These are phyloP conservation scores for Carallia pectinifolia DNA, from an alignment of 345 rosid species.

Conservation along the genomic window DNA sequence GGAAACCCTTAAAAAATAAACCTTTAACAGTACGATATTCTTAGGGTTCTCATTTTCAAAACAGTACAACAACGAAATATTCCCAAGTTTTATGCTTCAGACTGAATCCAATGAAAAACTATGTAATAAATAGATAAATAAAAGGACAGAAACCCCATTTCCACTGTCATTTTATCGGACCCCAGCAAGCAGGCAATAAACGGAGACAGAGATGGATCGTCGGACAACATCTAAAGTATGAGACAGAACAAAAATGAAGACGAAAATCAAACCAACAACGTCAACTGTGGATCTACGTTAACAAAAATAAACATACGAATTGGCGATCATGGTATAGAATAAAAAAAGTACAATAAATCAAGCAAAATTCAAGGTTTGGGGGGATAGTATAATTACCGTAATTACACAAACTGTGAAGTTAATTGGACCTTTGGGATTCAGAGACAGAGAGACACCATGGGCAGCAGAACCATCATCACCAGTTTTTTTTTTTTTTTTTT, in stretches of 20 bases:
- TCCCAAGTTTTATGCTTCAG: not conserved
- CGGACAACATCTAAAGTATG: too few relatives aligned
- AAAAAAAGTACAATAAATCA: not conserved
- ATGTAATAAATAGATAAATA: not conserved
- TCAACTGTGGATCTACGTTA: too few relatives aligned
- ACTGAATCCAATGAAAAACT: not conserved
- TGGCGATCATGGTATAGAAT: constrained; percentile 2
- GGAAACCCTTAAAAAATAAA: not conserved
- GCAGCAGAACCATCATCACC: constrained; percentile 20
- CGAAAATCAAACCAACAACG: too few relatives aligned
- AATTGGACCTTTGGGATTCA: constrained; percentile 4
- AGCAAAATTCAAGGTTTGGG: not conserved
- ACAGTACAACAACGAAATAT: too few relatives aligned
- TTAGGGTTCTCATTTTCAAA: not conserved
- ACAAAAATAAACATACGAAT: not conserved
- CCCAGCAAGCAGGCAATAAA: not conserved
- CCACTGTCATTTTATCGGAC: not conserved
- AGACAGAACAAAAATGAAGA: too few relatives aligned
- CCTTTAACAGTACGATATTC: not conserved
- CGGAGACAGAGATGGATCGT: not conserved
- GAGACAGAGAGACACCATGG: constrained; percentile 24
- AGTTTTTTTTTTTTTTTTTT: constrained; percentile 13
- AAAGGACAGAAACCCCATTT: not conserved
- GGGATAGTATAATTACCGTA: constrained; percentile 16
- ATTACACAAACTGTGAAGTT: not conserved